These are phyloP conservation scores for Neurospora cerealis DNA, from an alignment of 495 filamentous ascomycete species.

Conservation along the genomic window DNA sequence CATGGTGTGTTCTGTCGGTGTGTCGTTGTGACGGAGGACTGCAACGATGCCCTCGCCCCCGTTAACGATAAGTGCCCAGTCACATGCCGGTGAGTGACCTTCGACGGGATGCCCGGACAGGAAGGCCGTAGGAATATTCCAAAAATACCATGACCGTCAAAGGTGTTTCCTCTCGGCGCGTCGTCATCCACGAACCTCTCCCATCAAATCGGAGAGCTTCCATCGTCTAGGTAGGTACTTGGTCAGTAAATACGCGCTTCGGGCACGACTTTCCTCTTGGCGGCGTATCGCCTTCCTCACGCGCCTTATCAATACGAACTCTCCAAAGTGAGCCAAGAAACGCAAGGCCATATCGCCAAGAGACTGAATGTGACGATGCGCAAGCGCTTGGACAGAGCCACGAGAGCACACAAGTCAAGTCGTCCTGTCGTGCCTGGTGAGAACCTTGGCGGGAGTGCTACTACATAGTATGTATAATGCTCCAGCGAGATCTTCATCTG, in stretches of 20 bases:
- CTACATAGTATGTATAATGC: no score
- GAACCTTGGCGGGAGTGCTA: no score
- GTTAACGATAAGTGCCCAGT: no score
- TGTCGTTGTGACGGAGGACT: no score
- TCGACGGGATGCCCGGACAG: neutral
- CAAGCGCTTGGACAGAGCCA: neutral
- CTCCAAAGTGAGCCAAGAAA: neutral
- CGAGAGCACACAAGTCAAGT: no score
- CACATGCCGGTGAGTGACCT: no score
- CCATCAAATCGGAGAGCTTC: neutral
- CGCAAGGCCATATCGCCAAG: neutral
- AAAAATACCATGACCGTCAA: neutral
- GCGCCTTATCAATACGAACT: neutral
- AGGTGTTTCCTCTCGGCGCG: neutral
- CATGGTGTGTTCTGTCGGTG: neutral
- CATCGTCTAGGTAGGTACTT: neutral
- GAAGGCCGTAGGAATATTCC: neutral
- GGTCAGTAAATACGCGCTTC: neutral
- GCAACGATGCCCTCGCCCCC: no score
- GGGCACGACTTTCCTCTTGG: neutral
- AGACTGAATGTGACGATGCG: neutral
- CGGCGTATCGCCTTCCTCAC: neutral
- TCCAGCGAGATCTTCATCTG: no score
- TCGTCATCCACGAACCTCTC: neutral
- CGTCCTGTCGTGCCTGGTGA: no score